phyloP scores from a whole-genome alignment of 306 rosid genomes.

The Fagus crenata region DNA sequence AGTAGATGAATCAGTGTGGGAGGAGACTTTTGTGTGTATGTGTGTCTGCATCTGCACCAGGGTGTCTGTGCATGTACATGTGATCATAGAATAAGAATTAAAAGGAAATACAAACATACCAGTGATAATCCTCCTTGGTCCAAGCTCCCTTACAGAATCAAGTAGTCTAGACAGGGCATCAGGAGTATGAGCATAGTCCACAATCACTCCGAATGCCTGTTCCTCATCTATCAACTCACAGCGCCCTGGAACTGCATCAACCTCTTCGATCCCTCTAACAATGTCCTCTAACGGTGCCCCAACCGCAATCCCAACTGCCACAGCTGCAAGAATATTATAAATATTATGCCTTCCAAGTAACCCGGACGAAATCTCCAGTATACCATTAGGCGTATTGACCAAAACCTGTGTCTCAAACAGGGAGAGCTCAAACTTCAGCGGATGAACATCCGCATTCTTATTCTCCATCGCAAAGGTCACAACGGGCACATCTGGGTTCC shows the following conservation, averaged over 20 bases:
- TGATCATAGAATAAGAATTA: background rate
- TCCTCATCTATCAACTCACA: slow-evolving; percentile 95
- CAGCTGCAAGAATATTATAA: slow-evolving; percentile 89
- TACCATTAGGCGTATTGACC: slow-evolving; percentile 88
- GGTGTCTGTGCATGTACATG: background rate
- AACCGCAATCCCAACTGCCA: slow-evolving; percentile 92
- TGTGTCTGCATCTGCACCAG: background rate
- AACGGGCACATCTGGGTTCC: slow-evolving; percentile 76
- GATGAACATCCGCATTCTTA: slow-evolving; percentile 82
- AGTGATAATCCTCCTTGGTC: slow-evolving; percentile 80
- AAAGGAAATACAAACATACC: slow-evolving; percentile 49
- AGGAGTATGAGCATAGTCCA: slow-evolving; percentile 93
- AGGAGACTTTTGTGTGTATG: background rate
- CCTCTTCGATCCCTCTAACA: slow-evolving; percentile 96
- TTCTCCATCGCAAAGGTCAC: slow-evolving; percentile 84
- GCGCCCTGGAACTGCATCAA: slow-evolving; percentile 94
- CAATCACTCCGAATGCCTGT: slow-evolving; percentile 91
- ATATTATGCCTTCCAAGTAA: slow-evolving; percentile 90
- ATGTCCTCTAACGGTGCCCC: slow-evolving; percentile 97
- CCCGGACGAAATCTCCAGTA: slow-evolving; percentile 91
- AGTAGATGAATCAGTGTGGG: slow-evolving; percentile 15
- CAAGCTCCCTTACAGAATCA: slow-evolving; percentile 92
- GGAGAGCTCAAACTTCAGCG: slow-evolving; percentile 83
- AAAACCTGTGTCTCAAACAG: slow-evolving; percentile 95
- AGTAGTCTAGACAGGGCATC: slow-evolving; percentile 87